Evolutionary conservation across 768 basidiomycete species (phyloP), one percentile per base, ranked within the genome.

Genomic region (Boletus coccyginus): DNA sequence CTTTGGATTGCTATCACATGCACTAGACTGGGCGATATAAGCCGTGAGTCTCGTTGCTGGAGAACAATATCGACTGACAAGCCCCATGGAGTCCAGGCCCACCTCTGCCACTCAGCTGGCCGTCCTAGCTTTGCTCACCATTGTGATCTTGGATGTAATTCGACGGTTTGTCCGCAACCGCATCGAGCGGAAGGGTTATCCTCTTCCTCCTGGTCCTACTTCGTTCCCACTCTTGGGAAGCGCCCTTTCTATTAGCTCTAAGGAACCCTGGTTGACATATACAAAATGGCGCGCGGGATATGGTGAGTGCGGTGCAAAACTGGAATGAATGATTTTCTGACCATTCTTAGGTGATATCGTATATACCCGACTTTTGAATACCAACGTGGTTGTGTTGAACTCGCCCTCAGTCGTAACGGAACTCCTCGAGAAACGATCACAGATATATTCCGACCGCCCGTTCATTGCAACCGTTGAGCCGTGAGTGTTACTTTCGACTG

Each of bases 401-500:
- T 62, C 61, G 7, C 13, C 1, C 17, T 35, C 38, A 1, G 48
- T 21, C 21, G 55, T 51, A 9, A 39, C 9, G 2, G 59, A 57
- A 2, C 12, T 60, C 12, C 48, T 60, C 10, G 61, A 52, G 16
- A 57, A 60, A 31, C 59, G 59, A 17, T 62, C 61, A 9, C 55
- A 57, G 17, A 54, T 46, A 35, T 62, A 60, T 19, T 62, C 61
- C 11, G 59, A 57, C 17, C 61, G 59, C 33, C 55, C 55, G 2
- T 57, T 45, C 12, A 45, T 60, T 12, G 38, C 52, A 5, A 53
- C 50, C 8, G 7, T 57, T 12, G 21, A 52, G 6, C 55, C 41
- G 59, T 62, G 40, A 56, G 58, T 40, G 6, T 14, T 11, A 29
- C 16, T 29, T 6, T 17, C 16, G 8, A 10, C 17, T 39, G 35